These are phyloP conservation scores for Vitis hybrid DNA, from an alignment of 177 flowering plant species.

Conservation along the genomic window DNA sequence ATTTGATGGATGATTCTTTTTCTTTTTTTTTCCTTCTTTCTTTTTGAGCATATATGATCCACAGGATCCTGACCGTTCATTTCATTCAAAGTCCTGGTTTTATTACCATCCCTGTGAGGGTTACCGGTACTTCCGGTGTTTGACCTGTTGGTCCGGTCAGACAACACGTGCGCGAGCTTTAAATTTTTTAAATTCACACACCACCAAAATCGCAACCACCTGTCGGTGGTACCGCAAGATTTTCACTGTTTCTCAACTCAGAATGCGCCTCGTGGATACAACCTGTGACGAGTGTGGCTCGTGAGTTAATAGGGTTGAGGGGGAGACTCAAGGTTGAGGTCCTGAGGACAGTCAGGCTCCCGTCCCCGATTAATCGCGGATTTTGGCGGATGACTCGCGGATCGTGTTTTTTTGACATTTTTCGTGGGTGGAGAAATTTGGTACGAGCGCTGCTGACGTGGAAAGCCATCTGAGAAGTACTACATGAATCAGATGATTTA, in stretches of 20 bases:
- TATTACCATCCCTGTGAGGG: neutral
- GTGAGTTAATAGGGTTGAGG: neutral
- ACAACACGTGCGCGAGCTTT: conserved; percentile 29
- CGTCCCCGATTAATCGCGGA: too few species aligned
- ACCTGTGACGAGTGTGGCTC: neutral
- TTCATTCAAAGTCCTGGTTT: neutral
- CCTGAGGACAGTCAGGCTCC: too few species aligned
- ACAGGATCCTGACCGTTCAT: conserved; percentile 25
- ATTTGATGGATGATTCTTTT: too few species aligned
- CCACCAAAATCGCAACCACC: conserved; percentile 1
- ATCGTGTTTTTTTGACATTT: too few species aligned
- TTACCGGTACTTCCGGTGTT: conserved; percentile 18
- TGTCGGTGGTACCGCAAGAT: conserved; percentile 13
- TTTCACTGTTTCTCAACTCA: neutral
- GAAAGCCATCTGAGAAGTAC: neutral
- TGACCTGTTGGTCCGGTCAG: conserved; percentile 24
- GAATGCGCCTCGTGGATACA: neutral
- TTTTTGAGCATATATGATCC: neutral
- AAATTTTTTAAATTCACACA: neutral
- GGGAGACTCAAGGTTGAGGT: too few species aligned
- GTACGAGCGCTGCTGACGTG: neutral
- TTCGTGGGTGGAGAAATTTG: neutral
- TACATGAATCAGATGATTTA: neutral
- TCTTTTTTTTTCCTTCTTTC: too few species aligned
- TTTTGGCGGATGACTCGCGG: neutral